Percentiles rank a stretch among this genome's conserved stretches.
Conservation (phyloP, 306 rosid species). For the Prunus dulcis region DNA sequence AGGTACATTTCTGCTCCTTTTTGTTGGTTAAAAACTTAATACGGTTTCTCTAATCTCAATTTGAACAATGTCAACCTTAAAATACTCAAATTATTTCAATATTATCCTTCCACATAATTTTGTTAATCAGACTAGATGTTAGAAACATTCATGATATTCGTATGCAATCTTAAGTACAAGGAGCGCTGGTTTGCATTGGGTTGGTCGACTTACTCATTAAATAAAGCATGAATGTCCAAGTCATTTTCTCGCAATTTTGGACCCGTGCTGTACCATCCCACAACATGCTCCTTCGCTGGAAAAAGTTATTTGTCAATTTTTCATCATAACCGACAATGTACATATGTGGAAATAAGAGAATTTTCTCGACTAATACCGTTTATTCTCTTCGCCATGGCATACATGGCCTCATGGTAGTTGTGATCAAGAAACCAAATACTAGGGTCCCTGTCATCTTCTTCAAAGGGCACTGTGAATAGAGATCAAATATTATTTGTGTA, state of each 20-base stretch:
- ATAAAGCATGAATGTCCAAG: conserved; percentile 65
- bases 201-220: conserved; percentile 49
- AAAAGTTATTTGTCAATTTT: background rate
- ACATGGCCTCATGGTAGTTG: conserved; percentile 83
- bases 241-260: conserved; percentile 87
- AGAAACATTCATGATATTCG: background rate
- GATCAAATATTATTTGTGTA: background rate
- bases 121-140: background rate
- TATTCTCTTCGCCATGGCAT: conserved; percentile 85
- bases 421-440: conserved; percentile 89
- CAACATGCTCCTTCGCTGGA: conserved; percentile 83
- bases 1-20: background rate
- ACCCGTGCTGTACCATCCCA: conserved; percentile 90
- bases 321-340: background rate
- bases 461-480: conserved; percentile 65
- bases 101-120: background rate
- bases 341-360: background rate
- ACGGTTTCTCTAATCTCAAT: background rate
- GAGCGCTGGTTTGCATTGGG: background rate
- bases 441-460: conserved; percentile 85
- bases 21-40: background rate
- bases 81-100: background rate
- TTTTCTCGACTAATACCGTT: conserved; percentile 38
- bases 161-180: background rate
- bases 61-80: background rate